A percentile compares a stretch with the other conserved stretches of the same genome.
These are phyloP conservation scores for Erodium trifolium DNA, from an alignment of 441 rosid genomes.

Conservation along the genomic window DNA sequence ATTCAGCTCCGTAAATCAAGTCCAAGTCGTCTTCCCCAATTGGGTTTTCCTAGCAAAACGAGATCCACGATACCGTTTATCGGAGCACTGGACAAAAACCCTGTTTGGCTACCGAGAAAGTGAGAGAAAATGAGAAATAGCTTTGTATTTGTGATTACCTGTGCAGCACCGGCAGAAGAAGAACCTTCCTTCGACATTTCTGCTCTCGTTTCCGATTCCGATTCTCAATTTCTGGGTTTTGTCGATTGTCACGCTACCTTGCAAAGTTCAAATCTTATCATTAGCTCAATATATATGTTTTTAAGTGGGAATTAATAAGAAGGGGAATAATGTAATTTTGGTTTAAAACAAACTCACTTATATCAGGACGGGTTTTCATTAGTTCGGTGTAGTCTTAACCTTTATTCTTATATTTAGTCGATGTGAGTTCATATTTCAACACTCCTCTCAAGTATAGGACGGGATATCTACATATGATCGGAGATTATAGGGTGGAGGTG, in stretches of 20 bases:
- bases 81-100: background rate
- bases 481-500: too few relatives aligned
- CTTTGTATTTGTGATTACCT: conserved; percentile 21
- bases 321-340: too few relatives aligned
- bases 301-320: too few relatives aligned
- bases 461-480: too few relatives aligned
- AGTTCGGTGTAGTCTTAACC: too few relatives aligned
- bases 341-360: too few relatives aligned
- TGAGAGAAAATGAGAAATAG: conserved; percentile 4
- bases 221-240: background rate
- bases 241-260: background rate
- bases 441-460: too few relatives aligned
- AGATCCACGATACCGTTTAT: background rate
- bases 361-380: too few relatives aligned
- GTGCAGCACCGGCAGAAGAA: conserved; percentile 30
- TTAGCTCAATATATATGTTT: too few relatives aligned
- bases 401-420: too few relatives aligned
- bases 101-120: background rate
- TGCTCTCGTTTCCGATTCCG: background rate
- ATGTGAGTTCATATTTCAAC: too few relatives aligned
- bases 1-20: conserved; percentile 45
- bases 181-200: conserved; percentile 20
- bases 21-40: conserved; percentile 33
- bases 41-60: conserved; percentile 21
- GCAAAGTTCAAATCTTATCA: background rate